Evolutionary conservation across 495 filamentous ascomycete genomes (phyloP).

Genomic region (Lophium mytilinum): DNA sequence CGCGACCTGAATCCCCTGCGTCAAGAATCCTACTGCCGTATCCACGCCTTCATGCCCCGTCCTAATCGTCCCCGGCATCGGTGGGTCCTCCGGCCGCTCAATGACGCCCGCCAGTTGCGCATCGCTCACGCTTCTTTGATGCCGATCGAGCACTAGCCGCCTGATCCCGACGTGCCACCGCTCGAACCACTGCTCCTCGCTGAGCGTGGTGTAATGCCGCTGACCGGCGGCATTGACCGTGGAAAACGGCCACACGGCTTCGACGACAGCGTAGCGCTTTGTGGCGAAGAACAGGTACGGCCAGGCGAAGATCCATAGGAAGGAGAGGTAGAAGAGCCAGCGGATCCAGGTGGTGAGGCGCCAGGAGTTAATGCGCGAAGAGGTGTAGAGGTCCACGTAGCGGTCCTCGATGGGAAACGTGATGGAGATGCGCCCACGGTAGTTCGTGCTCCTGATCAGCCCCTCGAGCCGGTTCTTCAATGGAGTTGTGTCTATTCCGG

Average conservation of each 20-base stretch:
- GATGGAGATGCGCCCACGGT: conserved; percentile 47
- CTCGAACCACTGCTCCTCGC: conserved; percentile 25
- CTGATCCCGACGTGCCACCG: conserved; percentile 24
- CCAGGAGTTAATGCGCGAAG: conserved; percentile 47
- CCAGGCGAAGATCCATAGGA: conserved; percentile 57
- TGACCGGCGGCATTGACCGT: conserved; percentile 7
- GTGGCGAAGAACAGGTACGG: conserved; percentile 55
- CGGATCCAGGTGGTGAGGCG: conserved; percentile 48
- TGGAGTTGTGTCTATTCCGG: conserved; percentile 43
- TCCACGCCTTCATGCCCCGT: conserved; percentile 26
- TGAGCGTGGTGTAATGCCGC: conserved; percentile 35
- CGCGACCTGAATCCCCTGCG: conserved; percentile 18
- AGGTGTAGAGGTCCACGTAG: conserved; percentile 47
- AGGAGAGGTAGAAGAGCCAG: conserved; percentile 52
- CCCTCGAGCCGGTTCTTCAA: conserved; percentile 38
- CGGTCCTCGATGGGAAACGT: conserved; percentile 44
- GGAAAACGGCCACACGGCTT: conserved; percentile 47
- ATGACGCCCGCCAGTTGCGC: conserved; percentile 12
- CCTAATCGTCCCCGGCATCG: conserved; percentile 18
- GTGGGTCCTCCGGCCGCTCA: conserved; percentile 14
- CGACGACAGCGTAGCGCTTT: conserved; percentile 50
- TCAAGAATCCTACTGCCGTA: conserved; percentile 21
- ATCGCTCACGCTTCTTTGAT: conserved; percentile 19
- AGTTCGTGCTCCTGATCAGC: conserved; percentile 50
- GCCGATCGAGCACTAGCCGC: conserved; percentile 19